Evolutionary conservation across 192 early-diverging fungal species (phyloP).

Genomic region (Coemansia sp.): DNA sequence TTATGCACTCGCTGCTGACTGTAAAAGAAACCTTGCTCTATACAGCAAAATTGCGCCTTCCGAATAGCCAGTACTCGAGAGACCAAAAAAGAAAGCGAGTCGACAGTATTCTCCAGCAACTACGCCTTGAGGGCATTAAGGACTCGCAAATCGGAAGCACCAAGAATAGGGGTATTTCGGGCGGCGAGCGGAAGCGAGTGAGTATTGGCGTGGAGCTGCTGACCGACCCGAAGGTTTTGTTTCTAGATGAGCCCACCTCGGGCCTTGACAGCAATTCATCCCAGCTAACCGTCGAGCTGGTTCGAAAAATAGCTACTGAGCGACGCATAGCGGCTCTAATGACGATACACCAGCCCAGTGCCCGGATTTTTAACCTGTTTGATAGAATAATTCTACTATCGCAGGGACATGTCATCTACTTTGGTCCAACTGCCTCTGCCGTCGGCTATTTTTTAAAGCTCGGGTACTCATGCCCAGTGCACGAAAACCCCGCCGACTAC

Average conservation of each 20-base stretch:
- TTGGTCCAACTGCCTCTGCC: constrained; percentile 50
- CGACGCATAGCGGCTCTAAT: constrained; percentile 69
- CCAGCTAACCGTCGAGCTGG: constrained; percentile 59
- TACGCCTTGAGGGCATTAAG: constrained; percentile 62
- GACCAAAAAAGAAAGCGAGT: constrained; percentile 60
- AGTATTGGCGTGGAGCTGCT: constrained; percentile 51
- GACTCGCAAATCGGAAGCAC: constrained; percentile 55
- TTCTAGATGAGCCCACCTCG: constrained; percentile 60
- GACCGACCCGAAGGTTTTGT: constrained; percentile 56
- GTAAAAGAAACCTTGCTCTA: constrained; percentile 78
- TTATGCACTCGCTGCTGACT: constrained; percentile 62
- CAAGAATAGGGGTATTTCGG: constrained; percentile 50
- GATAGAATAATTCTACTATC: constrained; percentile 74
- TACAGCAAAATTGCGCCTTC: constrained; percentile 68
- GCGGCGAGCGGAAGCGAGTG: constrained; percentile 57
- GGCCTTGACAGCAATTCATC: constrained; percentile 72
- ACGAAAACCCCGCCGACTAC: constrained; percentile 73
- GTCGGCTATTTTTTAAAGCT: constrained; percentile 48
- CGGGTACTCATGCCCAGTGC: constrained; percentile 62
- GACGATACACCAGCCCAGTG: constrained; percentile 89
- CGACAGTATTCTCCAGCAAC: constrained; percentile 56
- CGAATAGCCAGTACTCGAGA: constrained; percentile 49
- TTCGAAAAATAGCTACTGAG: constrained; percentile 56
- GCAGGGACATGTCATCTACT: constrained; percentile 62
- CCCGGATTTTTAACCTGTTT: constrained; percentile 77